A percentile compares a stretch with the other conserved stretches of the same genome.
phyloP scores from a whole-genome alignment of 345 rosid species.

The Lepidium sativum region DNA sequence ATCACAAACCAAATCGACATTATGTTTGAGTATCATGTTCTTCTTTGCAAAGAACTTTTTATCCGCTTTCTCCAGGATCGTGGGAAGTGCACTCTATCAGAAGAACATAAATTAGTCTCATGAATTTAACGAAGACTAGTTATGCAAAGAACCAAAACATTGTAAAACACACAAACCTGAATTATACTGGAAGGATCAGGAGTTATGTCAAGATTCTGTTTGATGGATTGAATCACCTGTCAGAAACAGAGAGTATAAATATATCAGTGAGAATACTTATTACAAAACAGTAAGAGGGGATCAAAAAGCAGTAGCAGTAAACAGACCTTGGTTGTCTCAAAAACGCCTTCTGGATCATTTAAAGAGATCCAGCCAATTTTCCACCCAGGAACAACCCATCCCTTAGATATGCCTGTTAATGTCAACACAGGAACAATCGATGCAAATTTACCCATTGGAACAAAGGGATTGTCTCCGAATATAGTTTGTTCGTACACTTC shows the following conservation, averaged over 20 bases:
- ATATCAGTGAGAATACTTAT: background rate
- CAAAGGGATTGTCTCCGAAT: conserved; percentile 44
- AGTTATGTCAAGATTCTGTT: conserved; percentile 28
- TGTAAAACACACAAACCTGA: conserved; percentile 36
- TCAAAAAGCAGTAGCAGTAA: background rate
- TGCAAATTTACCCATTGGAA: conserved; percentile 47
- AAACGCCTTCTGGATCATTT: conserved; percentile 35
- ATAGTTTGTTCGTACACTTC: conserved; percentile 45
- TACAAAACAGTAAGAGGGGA: background rate
- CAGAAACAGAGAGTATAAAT: background rate
- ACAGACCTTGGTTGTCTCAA: conserved; percentile 34
- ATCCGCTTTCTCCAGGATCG: conserved; percentile 50
- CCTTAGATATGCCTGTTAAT: conserved; percentile 55
- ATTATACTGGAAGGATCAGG: conserved; percentile 41
- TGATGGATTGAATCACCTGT: conserved; percentile 43
- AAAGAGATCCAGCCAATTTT: conserved; percentile 47
- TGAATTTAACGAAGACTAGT: background rate
- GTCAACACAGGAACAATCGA: conserved; percentile 49
- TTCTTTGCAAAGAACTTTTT: conserved; percentile 52
- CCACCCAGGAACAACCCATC: conserved; percentile 68
- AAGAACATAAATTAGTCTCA: background rate
- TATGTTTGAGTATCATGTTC: conserved; percentile 32
- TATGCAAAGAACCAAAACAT: background rate
- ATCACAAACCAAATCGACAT: conserved; percentile 42
- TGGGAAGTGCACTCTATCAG: conserved; percentile 59